Evolutionary conservation across 345 rosid genomes (phyloP), one percentile per base, ranked within the genome.

Genomic region (Ceriops decandra): DNA sequence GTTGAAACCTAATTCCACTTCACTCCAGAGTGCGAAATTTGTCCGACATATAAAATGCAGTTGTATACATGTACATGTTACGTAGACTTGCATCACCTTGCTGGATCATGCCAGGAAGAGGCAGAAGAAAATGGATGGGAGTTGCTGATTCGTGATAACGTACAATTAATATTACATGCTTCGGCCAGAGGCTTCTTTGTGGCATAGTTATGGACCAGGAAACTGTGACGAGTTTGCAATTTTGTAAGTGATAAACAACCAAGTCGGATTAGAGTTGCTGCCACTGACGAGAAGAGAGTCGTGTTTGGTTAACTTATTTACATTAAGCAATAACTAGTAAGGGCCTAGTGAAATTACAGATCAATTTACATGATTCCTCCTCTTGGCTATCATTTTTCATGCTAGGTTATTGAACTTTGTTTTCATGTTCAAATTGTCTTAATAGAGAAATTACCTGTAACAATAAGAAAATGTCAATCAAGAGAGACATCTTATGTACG

Each of bases 371-470:
- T 31, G 4, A 4, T 31, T 31, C 5, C 33, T 5, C 5, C 6
- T 31, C 33, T 31, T 31, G 4, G 6, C 33, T 4, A 31, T 31
- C 33, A 31, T 31, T 31, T 31, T 31, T 46, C 38, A 72, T 68
- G 68, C 69, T 69, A 63, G 63, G 62, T 63, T 74, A 74, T 42
- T 52, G 78, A 68, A 31, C 5, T 31, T 4, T 31, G 33, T 31
- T 31, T 31, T 31, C 6, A 31, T 31, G 5, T 31, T 31, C 6
- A 31, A 31, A 31, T 5, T 31, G 6, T 31, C 6, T 31, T 31
- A 74, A 49, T 20, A 74, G 66, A 51, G 73, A 66, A 42, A 74
- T 74, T 61, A 57, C 78, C 73, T 74, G 73, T 52, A 68, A 9
- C 42, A 70, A 27, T 31, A 31, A 4, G 33, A 31, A 31, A 31